A percentile compares a stretch with the other conserved stretches of the same genome.
phyloP scores from a whole-genome alignment of 1,139 yeast genomes.

The Lodderomyces metapsilosis region DNA sequence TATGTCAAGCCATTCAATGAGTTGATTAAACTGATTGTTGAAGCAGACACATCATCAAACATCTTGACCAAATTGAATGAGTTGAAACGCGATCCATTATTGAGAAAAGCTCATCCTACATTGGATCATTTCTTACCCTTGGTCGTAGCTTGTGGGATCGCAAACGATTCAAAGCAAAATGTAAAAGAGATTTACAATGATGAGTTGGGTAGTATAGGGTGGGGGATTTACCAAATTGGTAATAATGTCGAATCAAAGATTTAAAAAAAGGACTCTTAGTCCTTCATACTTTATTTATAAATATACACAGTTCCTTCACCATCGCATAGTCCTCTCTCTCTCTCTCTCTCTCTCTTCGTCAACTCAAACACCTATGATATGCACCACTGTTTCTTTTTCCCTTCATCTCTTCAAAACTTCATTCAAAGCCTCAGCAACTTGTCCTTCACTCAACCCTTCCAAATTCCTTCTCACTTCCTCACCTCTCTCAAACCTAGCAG shows the following conservation, averaged over 20 bases:
- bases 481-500: conserved; percentile 64
- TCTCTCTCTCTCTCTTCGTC: not conserved
- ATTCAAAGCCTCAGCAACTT: conserved; percentile 36
- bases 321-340: not conserved
- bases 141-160: conserved; percentile 65
- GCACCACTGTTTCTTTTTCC: no score
- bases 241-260: conserved; percentile 7
- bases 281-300: not conserved
- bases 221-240: conserved; percentile 62
- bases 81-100: conserved; percentile 25
- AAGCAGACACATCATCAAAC: conserved; percentile 16
- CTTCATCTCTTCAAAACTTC: conserved; percentile 32
- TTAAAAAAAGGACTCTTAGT: no score
- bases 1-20: conserved; percentile 53
- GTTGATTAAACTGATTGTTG: conserved; percentile 37
- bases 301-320: not conserved
- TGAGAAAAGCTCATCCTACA: conserved; percentile 66
- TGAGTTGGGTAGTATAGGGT: conserved; percentile 52
- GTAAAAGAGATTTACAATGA: conserved; percentile 48
- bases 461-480: conserved; percentile 40
- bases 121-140: conserved; percentile 72
- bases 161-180: conserved; percentile 27
- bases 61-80: conserved; percentile 15
- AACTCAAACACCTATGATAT: no score
- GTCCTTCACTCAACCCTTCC: conserved; percentile 47